phyloP scores from a whole-genome alignment of 441 rosid genomes.

The Bocquillonia castaneifolia region DNA sequence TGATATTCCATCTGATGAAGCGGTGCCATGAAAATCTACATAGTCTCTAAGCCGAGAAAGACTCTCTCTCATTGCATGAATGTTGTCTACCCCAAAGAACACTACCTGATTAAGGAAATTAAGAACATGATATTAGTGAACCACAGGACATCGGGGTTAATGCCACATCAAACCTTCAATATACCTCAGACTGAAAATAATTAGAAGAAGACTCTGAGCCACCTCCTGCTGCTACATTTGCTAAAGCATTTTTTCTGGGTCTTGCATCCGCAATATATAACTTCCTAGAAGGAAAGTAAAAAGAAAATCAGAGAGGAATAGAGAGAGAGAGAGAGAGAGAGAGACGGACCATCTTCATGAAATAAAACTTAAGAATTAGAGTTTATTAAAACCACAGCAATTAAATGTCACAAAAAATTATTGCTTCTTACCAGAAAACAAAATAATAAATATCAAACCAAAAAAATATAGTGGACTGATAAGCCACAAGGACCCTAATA shows the following conservation, averaged over 20 bases:
- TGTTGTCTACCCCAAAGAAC: conserved; percentile 97
- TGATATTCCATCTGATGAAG: conserved; percentile 96
- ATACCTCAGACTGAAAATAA: conserved; percentile 92
- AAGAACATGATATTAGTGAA: conserved; percentile 16
- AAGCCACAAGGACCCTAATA: conserved; percentile 1
- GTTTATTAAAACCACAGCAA: not conserved
- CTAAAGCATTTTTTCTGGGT: conserved; percentile 96
- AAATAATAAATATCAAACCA: not conserved
- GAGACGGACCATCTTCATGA: not conserved
- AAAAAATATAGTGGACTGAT: not conserved
- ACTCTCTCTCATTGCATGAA: conserved; percentile 99
- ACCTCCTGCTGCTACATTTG: conserved; percentile 99
- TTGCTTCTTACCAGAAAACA: not conserved
- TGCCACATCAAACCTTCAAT: conserved; percentile 30
- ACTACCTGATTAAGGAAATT: conserved; percentile 56
- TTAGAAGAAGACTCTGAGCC: conserved; percentile 97
- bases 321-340: not conserved
- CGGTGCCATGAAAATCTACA: conserved; percentile 90
- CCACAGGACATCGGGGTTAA: conserved; percentile 19
- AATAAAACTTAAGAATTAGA: not conserved
- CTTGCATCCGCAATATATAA: conserved; percentile 97
- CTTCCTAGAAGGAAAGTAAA: conserved; percentile 50
- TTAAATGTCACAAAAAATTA: not conserved
- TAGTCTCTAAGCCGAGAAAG: conserved; percentile 95
- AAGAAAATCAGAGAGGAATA: too few species aligned